A percentile compares a stretch with the other conserved stretches of the same genome.
phyloP scores from a whole-genome alignment of 192 early-diverging fungal species.

The Helicostylum pulchrum region DNA sequence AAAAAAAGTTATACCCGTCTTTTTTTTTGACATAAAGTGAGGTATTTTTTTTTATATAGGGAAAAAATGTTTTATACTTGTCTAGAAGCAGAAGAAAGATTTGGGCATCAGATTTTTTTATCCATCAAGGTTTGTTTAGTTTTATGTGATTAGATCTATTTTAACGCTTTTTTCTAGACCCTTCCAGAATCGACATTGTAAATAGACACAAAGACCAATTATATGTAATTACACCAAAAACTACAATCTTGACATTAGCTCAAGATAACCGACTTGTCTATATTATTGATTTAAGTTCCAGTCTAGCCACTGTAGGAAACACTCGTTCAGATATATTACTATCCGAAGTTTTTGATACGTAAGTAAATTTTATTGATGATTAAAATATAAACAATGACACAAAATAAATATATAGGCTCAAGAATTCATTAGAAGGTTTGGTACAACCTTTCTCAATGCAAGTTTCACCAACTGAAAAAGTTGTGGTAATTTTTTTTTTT shows the following conservation, averaged over 20 bases:
- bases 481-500: conserved; percentile 8
- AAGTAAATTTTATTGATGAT: conserved; percentile 6
- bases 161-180: neutral
- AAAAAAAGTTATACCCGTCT: neutral
- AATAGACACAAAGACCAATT: conserved; percentile 16
- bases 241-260: conserved; percentile 57
- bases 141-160: neutral
- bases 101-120: conserved; percentile 12
- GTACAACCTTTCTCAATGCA: conserved; percentile 37
- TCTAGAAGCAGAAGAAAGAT: conserved; percentile 20
- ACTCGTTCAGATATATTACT: conserved; percentile 40
- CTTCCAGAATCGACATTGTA: neutral
- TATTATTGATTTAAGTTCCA: conserved; percentile 65
- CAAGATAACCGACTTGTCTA: conserved; percentile 62
- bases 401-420: conserved; percentile 16
- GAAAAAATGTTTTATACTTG: conserved; percentile 21
- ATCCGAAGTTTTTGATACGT: conserved; percentile 51
- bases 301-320: conserved; percentile 56
- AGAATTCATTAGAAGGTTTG: conserved; percentile 34
- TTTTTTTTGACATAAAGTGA: neutral
- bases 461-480: conserved; percentile 16
- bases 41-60: conserved; percentile 1
- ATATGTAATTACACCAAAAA: conserved; percentile 59
- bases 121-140: conserved; percentile 12
- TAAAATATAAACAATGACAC: neutral